Conservation (phyloP, 1,139 yeast genomes). For the Ashbya aceris region DNA sequence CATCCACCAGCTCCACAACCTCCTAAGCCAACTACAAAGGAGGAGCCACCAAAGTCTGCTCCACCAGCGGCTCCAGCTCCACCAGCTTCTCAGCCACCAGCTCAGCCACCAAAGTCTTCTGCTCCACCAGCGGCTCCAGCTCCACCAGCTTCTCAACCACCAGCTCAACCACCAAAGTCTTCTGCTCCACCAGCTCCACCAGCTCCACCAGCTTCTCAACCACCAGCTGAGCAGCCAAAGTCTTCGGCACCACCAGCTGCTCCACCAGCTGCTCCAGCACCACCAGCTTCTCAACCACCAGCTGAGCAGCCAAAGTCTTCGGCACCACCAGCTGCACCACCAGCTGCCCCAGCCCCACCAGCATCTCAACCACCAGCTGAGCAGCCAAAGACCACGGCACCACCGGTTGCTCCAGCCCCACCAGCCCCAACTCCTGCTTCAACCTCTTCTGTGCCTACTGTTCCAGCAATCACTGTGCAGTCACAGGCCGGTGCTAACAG, state of each 20-base stretch:
- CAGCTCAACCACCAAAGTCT: too few relatives aligned
- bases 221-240: constrained; percentile 16
- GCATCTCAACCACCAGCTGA: constrained; percentile 19
- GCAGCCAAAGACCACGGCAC: constrained; percentile 11
- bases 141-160: constrained; percentile 1
- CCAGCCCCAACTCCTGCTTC: constrained; percentile 4
- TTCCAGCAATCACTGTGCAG: too few relatives aligned
- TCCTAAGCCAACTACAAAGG: constrained; percentile 11
- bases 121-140: constrained; percentile 1
- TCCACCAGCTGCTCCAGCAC: constrained; percentile 19
- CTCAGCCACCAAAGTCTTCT: neutral
- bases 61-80: constrained; percentile 19
- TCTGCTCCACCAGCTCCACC: neutral
- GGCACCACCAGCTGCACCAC: constrained; percentile 26
- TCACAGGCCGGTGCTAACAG: too few relatives aligned
- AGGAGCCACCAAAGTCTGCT: constrained; percentile 4
- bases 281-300: constrained; percentile 26
- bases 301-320: constrained; percentile 22
- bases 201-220: constrained; percentile 11
- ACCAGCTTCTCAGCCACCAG: constrained; percentile 21
- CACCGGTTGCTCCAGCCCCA: constrained; percentile 8
- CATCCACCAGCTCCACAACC: constrained; percentile 4
- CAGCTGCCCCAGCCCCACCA: constrained; percentile 12
- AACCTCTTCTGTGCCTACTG: neutral
- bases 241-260: constrained; percentile 19